Evolutionary conservation across 163 green algal genomes (phyloP).

Genomic region (Smithsoniella earleae): DNA sequence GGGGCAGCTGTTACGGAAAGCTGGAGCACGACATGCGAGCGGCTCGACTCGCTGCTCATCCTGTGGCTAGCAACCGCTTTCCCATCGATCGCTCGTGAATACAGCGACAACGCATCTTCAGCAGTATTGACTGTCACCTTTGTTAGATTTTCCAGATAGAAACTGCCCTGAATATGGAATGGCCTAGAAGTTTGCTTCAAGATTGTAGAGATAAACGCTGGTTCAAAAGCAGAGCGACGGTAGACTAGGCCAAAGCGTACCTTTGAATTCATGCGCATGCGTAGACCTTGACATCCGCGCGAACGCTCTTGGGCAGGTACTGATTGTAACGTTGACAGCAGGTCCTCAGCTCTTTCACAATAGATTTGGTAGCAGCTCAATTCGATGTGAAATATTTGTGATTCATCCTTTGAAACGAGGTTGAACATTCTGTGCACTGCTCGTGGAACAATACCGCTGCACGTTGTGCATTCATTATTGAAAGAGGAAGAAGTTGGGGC

Average conservation of each 20-base stretch:
- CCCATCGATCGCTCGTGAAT: neutral
- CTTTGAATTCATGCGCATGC: neutral
- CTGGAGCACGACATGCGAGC: constrained; percentile 45
- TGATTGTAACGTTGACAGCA: neutral
- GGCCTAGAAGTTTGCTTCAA: neutral
- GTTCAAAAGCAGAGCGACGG: neutral
- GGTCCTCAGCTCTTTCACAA: constrained; percentile 16
- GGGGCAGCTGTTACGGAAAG: constrained; percentile 39
- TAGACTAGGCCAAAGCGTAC: neutral
- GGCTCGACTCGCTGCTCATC: constrained; percentile 46
- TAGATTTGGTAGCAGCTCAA: constrained; percentile 23
- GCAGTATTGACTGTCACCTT: constrained; percentile 29
- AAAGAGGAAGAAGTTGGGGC: neutral
- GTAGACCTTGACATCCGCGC: neutral
- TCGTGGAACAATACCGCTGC: constrained; percentile 10
- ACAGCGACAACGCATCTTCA: neutral
- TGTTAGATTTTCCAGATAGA: constrained; percentile 52
- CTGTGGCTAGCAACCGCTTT: constrained; percentile 45
- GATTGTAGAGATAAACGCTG: neutral
- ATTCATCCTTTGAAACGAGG: neutral
- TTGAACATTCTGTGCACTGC: neutral
- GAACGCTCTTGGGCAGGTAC: neutral
- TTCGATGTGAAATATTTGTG: neutral
- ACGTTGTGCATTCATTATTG: neutral
- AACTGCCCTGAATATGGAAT: constrained; percentile 35